Conservation (phyloP, 495 filamentous ascomycete species). For the Trichoderma erinaceum region DNA sequence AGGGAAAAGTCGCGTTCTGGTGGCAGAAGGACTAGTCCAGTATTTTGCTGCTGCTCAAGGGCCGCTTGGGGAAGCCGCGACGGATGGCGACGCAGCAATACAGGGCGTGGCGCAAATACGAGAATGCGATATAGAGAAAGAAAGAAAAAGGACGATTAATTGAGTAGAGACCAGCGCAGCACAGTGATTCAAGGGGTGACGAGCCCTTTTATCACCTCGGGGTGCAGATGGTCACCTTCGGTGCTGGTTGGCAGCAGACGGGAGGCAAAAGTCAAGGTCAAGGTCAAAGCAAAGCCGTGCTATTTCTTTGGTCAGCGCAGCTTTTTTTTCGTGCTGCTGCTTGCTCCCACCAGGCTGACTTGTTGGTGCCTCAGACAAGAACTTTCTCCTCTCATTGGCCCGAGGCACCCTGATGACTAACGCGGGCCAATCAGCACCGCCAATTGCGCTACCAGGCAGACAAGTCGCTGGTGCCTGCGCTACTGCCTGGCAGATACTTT, state of each 20-base stretch:
- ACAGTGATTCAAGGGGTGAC: background rate
- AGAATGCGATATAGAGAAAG: background rate
- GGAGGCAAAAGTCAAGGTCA: slow-evolving; percentile 9
- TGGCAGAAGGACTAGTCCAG: background rate
- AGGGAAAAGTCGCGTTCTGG: slow-evolving; percentile 9
- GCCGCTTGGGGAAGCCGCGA: background rate
- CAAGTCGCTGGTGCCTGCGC: slow-evolving; percentile 4
- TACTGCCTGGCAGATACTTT: background rate
- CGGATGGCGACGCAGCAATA: background rate
- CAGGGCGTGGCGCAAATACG: background rate
- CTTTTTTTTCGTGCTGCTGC: slow-evolving; percentile 12
- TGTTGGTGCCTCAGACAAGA: slow-evolving; percentile 13
- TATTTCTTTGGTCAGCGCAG: slow-evolving; percentile 6
- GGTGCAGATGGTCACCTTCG: background rate
- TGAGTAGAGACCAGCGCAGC: background rate
- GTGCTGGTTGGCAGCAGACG: background rate
- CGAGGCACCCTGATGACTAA: background rate
- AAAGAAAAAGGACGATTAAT: background rate
- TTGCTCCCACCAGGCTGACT: background rate
- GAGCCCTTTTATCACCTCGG: slow-evolving; percentile 1
- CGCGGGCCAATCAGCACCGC: background rate
- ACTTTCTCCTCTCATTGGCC: background rate
- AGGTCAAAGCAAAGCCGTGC: slow-evolving; percentile 3
- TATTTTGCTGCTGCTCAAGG: background rate
- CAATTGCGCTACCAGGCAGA: slow-evolving; percentile 1